These are phyloP conservation scores for Ustilago lituana DNA, from an alignment of 1,284 basidiomycete genomes.

Conservation along the genomic window DNA sequence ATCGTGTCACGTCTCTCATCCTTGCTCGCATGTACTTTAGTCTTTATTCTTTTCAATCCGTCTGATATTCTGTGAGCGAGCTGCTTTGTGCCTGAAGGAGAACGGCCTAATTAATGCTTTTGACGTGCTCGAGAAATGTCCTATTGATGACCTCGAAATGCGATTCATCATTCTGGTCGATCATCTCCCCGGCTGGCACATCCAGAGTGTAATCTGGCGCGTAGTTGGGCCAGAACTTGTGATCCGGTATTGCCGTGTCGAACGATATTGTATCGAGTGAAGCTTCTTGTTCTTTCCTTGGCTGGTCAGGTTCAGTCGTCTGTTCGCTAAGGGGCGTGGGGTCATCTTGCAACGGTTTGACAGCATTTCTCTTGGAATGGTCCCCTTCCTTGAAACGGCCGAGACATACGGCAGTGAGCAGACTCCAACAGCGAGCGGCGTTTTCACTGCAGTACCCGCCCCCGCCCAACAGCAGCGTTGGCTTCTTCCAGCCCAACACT, in stretches of 20 bases:
- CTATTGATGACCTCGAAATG: conserved; percentile 31
- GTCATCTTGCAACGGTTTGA: neutral
- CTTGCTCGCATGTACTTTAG: conserved; percentile 17
- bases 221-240: conserved; percentile 42
- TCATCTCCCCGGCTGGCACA: conserved; percentile 29
- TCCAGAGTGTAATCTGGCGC: conserved; percentile 24
- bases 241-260: conserved; percentile 30
- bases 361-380: neutral
- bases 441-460: conserved; percentile 48
- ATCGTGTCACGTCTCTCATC: neutral
- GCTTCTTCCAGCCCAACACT: conserved; percentile 34
- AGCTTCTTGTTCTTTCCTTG: neutral
- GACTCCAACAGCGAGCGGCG: conserved; percentile 39
- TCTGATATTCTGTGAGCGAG: no score
- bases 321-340: conserved; percentile 20
- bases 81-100: no score
- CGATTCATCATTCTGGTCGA: conserved; percentile 41
- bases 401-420: conserved; percentile 37
- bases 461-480: conserved; percentile 46
- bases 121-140: conserved; percentile 17
- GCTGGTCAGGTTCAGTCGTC: no score
- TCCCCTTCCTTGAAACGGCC: conserved; percentile 12
- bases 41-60: conserved; percentile 6
- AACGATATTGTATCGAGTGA: conserved; percentile 32
- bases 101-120: no score